These are phyloP conservation scores for Lyophyllum atratum DNA, from an alignment of 768 basidiomycete genomes.

Conservation along the genomic window DNA sequence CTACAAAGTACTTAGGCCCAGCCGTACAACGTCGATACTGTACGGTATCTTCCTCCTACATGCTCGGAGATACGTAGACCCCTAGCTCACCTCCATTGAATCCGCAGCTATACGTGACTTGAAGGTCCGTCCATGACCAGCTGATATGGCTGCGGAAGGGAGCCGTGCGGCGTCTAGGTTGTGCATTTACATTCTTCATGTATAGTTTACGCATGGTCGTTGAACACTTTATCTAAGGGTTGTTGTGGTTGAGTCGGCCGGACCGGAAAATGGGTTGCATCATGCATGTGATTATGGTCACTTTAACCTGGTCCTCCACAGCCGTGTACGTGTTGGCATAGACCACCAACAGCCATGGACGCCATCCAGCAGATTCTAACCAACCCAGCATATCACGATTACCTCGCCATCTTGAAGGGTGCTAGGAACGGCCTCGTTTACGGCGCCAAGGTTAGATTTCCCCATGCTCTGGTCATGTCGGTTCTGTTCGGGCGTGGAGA, in stretches of 20 bases:
- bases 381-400: conserved; percentile 84
- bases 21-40: too few relatives aligned
- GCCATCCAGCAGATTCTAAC: conserved; percentile 49
- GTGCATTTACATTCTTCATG: too few relatives aligned
- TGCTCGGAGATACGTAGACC: too few relatives aligned
- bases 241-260: background rate
- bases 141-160: too few relatives aligned
- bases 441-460: conserved; percentile 89
- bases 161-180: too few relatives aligned
- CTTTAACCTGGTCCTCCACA: conserved; percentile 4
- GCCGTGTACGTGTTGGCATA: background rate
- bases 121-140: too few relatives aligned
- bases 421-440: conserved; percentile 90
- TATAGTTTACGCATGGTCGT: too few relatives aligned
- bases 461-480: conserved; percentile 96
- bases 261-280: background rate
- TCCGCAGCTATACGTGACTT: too few relatives aligned
- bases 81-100: too few relatives aligned
- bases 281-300: conserved; percentile 21
- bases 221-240: too few relatives aligned
- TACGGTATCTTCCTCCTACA: too few relatives aligned
- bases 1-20: too few relatives aligned
- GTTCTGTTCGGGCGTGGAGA: conserved; percentile 90
- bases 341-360: conserved; percentile 23
- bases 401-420: conserved; percentile 92